phyloP scores from a whole-genome alignment of 2,329 filamentous ascomycete species.

The Ampelomyces quisqualis region DNA sequence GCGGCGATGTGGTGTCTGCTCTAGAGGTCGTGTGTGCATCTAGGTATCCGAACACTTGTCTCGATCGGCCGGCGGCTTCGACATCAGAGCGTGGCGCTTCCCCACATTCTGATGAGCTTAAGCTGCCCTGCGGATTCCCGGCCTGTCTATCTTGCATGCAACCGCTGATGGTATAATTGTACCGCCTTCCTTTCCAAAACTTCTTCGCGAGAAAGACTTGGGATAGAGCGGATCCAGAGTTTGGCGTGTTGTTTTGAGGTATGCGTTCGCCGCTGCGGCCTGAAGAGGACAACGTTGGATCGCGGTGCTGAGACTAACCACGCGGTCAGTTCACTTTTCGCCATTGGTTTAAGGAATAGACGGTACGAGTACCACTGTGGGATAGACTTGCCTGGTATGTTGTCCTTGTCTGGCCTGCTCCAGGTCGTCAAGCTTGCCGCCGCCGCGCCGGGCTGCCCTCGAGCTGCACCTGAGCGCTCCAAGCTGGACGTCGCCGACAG shows the following conservation, averaged over 20 bases:
- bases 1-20: constrained; percentile 43
- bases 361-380: constrained; percentile 20
- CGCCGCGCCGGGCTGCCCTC: neutral
- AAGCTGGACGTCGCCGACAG: too few species aligned
- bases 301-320: constrained; percentile 23
- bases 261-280: constrained; percentile 18
- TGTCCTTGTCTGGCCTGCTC: constrained; percentile 2
- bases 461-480: too few species aligned
- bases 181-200: constrained; percentile 37
- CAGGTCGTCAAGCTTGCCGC: constrained; percentile 1
- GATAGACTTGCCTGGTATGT: constrained; percentile 35
- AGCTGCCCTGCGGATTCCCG: constrained; percentile 32
- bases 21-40: constrained; percentile 36
- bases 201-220: constrained; percentile 44
- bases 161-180: constrained; percentile 42
- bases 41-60: constrained; percentile 26
- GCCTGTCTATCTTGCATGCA: constrained; percentile 35
- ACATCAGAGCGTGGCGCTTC: constrained; percentile 43
- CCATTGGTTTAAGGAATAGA: constrained; percentile 29
- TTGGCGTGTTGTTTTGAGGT: constrained; percentile 45
- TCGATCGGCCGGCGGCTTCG: constrained; percentile 34
- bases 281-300: constrained; percentile 5
- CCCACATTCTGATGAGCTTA: constrained; percentile 39
- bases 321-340: constrained; percentile 30
- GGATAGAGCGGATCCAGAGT: constrained; percentile 47